Evolutionary conservation across 2,329 filamentous ascomycete species (phyloP).

Genomic region (Colletotrichum limetticola): DNA sequence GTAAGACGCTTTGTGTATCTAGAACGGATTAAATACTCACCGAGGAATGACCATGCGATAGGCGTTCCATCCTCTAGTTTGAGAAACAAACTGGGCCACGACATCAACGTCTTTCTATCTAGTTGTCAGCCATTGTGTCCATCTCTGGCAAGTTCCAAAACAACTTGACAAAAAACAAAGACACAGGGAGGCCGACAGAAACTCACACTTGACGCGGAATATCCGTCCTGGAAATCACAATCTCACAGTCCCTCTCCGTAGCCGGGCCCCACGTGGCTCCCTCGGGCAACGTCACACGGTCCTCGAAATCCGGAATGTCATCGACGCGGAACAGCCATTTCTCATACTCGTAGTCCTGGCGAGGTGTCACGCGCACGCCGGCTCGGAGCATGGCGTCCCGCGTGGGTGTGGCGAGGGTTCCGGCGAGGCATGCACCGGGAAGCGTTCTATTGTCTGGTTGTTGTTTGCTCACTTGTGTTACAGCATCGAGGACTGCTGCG

Average conservation of each 20-base stretch:
- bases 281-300: conserved; percentile 46
- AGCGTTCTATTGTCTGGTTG: conserved; percentile 37
- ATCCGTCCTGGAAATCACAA: conserved; percentile 65
- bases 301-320: conserved; percentile 50
- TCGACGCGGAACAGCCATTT: conserved; percentile 69
- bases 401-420: conserved; percentile 46
- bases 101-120: conserved; percentile 52
- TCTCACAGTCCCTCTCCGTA: conserved; percentile 60
- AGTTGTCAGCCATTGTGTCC: neutral
- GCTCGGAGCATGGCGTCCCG: conserved; percentile 8
- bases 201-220: conserved; percentile 66
- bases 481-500: conserved; percentile 42
- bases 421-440: conserved; percentile 48
- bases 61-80: conserved; percentile 57
- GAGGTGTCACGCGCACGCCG: conserved; percentile 39
- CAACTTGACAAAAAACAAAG: too few species aligned
- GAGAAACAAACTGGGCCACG: conserved; percentile 59
- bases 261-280: conserved; percentile 68
- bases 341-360: conserved; percentile 50
- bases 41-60: conserved; percentile 73
- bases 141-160: neutral
- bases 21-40: conserved; percentile 39
- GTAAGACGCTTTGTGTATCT: too few species aligned
- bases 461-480: conserved; percentile 41
- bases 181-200: too few species aligned